Evolutionary conservation across 2,329 filamentous ascomycete genomes (phyloP), one percentile per base, ranked within the genome.

Genomic region (Zelopaecilomyces penicillatus): DNA sequence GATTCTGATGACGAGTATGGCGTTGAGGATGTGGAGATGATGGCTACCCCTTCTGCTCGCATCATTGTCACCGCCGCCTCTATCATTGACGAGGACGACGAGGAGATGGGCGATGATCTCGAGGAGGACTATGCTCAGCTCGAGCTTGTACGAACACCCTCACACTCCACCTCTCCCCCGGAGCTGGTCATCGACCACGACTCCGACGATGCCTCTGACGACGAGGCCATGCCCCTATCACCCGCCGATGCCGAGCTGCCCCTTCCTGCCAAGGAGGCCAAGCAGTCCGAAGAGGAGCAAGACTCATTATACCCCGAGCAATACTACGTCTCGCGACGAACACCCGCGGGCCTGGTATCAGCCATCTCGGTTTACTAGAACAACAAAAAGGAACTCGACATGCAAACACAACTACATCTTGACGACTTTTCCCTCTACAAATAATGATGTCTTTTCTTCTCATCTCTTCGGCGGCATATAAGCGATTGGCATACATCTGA

Each of bases 141-240:
- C 44, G 73, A 76, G 48, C 75, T 89, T 48, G 84, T 82, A 44
- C 80, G 83, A 56, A 83, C 82, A 50, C 71, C 72, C 28, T 88
- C 83, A 5, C 82, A 82, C 66, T 70, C 71, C 57, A 76, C 65
- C 57, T 78, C 80, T 43, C 76, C 84, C 42, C 85, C 85, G 6
- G 84, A 87, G 61, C 78, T 88, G 46, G 74, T 82, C 52, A 70
- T 80, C 55, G 83, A 88, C 63, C 78, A 76, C 49, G 76, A 80
- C 53, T 72, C 79, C 51, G 83, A 87, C 51, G 84, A 88, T 59
- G 83, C 83, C 50, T 81, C 78, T 2, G 82, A 80, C 46, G 84
- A 88, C 55, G 85, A 89, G 65, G 82, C 86, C 54, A 79, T 87
- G 78, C 85, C 85, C 6, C 83, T 82, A 19, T 86, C 83, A 49